Evolutionary conservation across 495 filamentous ascomycete species (phyloP).

Genomic region (Aspergillus kassunensis): DNA sequence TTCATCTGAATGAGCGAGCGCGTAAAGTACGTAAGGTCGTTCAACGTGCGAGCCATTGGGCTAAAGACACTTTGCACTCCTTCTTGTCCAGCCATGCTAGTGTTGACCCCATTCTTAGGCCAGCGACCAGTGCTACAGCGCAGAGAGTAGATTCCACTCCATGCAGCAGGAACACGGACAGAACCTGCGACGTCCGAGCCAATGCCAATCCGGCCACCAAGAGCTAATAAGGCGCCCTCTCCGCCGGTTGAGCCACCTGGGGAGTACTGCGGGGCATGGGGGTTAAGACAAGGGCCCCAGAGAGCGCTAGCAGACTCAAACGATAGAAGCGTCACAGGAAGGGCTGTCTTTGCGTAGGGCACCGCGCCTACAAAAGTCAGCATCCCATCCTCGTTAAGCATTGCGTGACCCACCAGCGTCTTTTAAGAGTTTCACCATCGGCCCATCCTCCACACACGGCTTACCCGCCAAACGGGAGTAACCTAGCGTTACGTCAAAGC

Average conservation of each 20-base stretch:
- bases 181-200: constrained; percentile 93
- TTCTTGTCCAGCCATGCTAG: constrained; percentile 93
- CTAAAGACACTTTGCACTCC: constrained; percentile 86
- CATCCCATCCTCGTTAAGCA: neutral
- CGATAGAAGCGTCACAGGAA: constrained; percentile 86
- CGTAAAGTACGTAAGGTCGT: constrained; percentile 84
- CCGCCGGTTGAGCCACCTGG: constrained; percentile 92
- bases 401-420: constrained; percentile 65
- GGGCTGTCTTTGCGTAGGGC: constrained; percentile 91
- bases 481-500: constrained; percentile 83
- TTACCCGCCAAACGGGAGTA: constrained; percentile 72
- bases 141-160: constrained; percentile 83
- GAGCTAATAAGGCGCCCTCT: constrained; percentile 78
- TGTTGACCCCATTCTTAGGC: constrained; percentile 80
- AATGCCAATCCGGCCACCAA: constrained; percentile 87
- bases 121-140: constrained; percentile 94
- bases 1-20: constrained; percentile 72
- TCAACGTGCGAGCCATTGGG: constrained; percentile 86
- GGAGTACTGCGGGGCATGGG: constrained; percentile 77
- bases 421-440: constrained; percentile 72
- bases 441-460: constrained; percentile 61
- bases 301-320: constrained; percentile 93
- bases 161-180: constrained; percentile 85
- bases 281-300: constrained; percentile 79
- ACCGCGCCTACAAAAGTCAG: constrained; percentile 59